Evolutionary conservation across 2,329 filamentous ascomycete genomes (phyloP).

Genomic region (Rhynchosporium secalis): DNA sequence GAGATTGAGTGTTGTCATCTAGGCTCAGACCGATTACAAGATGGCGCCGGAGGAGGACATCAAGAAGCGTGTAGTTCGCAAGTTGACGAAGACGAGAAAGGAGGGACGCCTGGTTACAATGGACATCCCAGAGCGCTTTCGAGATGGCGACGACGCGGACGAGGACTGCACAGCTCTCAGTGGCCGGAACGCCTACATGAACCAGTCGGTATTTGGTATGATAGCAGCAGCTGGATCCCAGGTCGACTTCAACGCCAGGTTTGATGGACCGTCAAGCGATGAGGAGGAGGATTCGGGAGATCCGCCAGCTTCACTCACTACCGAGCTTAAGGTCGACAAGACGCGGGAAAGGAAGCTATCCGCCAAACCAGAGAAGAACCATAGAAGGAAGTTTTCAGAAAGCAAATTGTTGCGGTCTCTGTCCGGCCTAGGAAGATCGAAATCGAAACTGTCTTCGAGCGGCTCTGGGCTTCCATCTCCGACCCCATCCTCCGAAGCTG

Average conservation of each 20-base stretch:
- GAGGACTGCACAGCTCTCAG: conserved; percentile 60
- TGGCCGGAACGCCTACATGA: conserved; percentile 59
- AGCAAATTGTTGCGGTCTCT: conserved; percentile 66
- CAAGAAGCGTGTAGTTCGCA: conserved; percentile 45
- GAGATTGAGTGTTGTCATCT: conserved; percentile 13
- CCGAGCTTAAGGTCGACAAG: conserved; percentile 31
- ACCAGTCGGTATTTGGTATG: conserved; percentile 91
- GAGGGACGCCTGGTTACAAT: conserved; percentile 47
- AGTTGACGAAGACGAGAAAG: conserved; percentile 45
- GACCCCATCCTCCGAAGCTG: conserved; percentile 40
- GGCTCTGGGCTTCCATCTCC: conserved; percentile 25
- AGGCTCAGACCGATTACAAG: conserved; percentile 18
- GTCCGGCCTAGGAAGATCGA: conserved; percentile 50
- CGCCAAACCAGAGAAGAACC: conserved; percentile 45
- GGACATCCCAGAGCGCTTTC: conserved; percentile 57
- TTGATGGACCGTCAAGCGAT: conserved; percentile 77
- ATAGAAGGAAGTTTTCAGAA: conserved; percentile 63
- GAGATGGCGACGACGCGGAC: conserved; percentile 58
- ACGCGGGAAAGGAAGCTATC: conserved; percentile 40
- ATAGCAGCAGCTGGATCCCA: conserved; percentile 85
- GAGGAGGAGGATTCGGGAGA: conserved; percentile 48
- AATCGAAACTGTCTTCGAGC: conserved; percentile 44
- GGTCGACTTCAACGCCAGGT: conserved; percentile 78
- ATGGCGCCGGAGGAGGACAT: conserved; percentile 44
- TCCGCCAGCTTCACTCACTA: conserved; percentile 27